Conservation (phyloP, 1,139 yeast genomes). For the Kluyveromyces marxianus region DNA sequence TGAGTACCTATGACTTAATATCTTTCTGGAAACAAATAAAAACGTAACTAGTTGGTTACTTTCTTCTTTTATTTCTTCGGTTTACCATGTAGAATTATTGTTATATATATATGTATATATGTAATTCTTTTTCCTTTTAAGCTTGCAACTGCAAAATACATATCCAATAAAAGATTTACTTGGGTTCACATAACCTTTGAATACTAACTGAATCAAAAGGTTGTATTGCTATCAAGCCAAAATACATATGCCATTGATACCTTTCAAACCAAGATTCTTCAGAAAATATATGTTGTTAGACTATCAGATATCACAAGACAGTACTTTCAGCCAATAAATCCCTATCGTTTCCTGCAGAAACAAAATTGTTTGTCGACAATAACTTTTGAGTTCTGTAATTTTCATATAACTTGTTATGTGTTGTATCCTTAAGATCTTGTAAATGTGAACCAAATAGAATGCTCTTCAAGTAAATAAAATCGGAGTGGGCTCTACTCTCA, state of each 20-base stretch:
- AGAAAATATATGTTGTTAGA: background rate
- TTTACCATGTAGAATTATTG: background rate
- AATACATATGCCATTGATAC: background rate
- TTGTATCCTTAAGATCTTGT: constrained; percentile 65
- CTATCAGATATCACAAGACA: background rate
- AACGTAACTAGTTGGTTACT: background rate
- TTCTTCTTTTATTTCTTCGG: too few relatives aligned
- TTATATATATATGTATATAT: background rate
- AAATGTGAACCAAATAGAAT: constrained; percentile 69
- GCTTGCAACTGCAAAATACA: too few relatives aligned
- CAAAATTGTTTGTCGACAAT: constrained; percentile 1
- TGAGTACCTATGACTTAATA: background rate
- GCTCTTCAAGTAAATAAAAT: constrained; percentile 58
- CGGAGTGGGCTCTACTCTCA: constrained; percentile 53
- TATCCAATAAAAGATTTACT: too few relatives aligned
- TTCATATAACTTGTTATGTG: constrained; percentile 62
- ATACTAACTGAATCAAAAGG: too few relatives aligned
- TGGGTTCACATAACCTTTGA: too few relatives aligned
- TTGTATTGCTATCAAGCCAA: too few relatives aligned
- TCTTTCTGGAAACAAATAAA: constrained; percentile 1
- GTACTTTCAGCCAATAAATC: constrained; percentile 4
- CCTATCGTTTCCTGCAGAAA: background rate
- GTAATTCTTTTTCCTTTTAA: too few relatives aligned
- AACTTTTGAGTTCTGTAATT: constrained; percentile 54
- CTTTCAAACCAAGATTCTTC: background rate